Evolutionary conservation across 2,329 filamentous ascomycete species (phyloP), one percentile per base, ranked within the genome.

Genomic region (Colletotrichum caudatum): DNA sequence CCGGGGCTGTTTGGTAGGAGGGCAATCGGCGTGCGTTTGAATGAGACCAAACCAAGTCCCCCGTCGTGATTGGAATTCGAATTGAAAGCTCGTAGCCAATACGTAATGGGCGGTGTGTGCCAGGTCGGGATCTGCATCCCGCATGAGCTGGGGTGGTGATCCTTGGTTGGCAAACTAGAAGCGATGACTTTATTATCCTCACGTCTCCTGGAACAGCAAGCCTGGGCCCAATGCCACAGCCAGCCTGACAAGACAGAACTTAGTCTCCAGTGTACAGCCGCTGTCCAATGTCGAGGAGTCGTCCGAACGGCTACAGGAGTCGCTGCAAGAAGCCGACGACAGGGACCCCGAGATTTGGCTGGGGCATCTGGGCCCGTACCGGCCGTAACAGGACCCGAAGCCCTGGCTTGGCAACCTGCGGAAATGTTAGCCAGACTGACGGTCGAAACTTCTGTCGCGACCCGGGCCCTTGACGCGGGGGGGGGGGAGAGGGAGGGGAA

Each of bases 401-500:
- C 60, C 46, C 23, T 63, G 60, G 60, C 60, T 63, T 63, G 60
- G 46, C 60, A n/a, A 53, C 50, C 48, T 35, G 35, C 46, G 37
- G 29, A 11, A n/a, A 23, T n/a, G 58, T 11, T 14, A 39, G 59
- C 46, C 29, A 63, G 46, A 37, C 48, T 63, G 60, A 16, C 48
- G 60, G 60, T 50, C 41, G 26, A 7, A 26, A 11, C 8, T 14
- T 20, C 59, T 62, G 59, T 26, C 5, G 44, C 44, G n/a, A 37
- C 20, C 59, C 59, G 59, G 35, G n/a, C 14, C 44, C 26, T 23
- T 33, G 41, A 50, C 14, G 12, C 18, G 9, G 41, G 29, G 18
- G 5, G 29, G 29, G 3, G 26, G 26, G n/a, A n/a, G n/a, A n/a
- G n/a, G 26, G 26, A 29, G 26, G 26, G 29, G 29, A 26, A 0